Evolutionary conservation across 345 rosid genomes (phyloP), one percentile per base, ranked within the genome.

Genomic region (Populus deltoides): DNA sequence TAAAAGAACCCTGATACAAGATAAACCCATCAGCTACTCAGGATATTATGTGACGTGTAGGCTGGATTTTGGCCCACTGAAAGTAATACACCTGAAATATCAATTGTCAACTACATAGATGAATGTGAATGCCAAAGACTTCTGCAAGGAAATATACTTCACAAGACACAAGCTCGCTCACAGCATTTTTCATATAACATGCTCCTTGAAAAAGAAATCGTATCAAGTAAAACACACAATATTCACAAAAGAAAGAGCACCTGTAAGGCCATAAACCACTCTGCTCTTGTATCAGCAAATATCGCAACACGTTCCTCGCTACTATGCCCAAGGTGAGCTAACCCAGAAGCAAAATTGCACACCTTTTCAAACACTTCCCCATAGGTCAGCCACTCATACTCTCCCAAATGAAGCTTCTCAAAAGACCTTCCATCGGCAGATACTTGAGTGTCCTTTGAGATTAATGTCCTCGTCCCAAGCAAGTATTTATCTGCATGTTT

Each of bases 251-350:
- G 71, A 15, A 70, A 78, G 79, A 68, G 71, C 79, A 94, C 99
- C 99, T 96, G 99, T 86, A 93, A 77, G 17, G 97, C 88, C 79
- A 97, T 88, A 72, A 97, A 92, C 99, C 99, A 97, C 78, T 97
- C 99, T 82, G 89, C 90, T 83, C 98, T 77, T 35, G 98, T 97
- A 80, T 94, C 99, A 29, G 99, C 97, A 74, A 91, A 94, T 73
- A 97, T 97, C 15, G 99, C 99, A 0, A 91, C 97, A 33, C 96
- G 93, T 80, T 97, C 98, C 33, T 80, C 92, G 20, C 84, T 89
- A 66, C 45, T 76, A 39, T 91, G 98, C 49, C 98, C 97, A 69
- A 94, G 88, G 11, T 81, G 86, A 78, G 89, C 88, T 80, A 94
- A 82, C 33, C 99, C 98, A 83, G 98, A 94, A 80, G 96, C 94